Evolutionary conservation across 2,329 filamentous ascomycete species (phyloP).

Genomic region (Diplodia mutila): DNA sequence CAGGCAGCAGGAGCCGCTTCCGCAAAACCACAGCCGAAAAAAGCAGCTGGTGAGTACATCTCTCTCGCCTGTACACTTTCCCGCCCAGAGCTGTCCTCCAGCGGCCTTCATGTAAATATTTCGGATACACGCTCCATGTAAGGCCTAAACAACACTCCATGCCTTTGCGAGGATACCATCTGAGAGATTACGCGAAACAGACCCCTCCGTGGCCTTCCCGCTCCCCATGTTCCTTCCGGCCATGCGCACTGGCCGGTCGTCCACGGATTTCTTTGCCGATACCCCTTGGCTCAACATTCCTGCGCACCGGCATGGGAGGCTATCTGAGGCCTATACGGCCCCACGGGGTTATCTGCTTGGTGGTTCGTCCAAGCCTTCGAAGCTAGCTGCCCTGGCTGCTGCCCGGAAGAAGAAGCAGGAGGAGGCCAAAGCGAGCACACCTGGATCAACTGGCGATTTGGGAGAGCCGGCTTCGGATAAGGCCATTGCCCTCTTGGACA

Average conservation of each 20-base stretch:
- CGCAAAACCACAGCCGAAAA: conserved; percentile 45
- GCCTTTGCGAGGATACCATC: conserved; percentile 3
- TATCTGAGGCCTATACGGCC: conserved; percentile 64
- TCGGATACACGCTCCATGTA: conserved; percentile 17
- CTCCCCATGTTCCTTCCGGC: conserved; percentile 22
- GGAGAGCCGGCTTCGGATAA: conserved; percentile 36
- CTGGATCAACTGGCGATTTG: conserved; percentile 20
- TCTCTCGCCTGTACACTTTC: conserved; percentile 26
- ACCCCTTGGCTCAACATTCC: conserved; percentile 84
- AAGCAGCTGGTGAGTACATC: conserved; percentile 51
- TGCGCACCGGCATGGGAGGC: conserved; percentile 61
- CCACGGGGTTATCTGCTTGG: conserved; percentile 74
- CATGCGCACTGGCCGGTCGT: conserved; percentile 39
- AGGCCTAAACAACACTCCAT: conserved; percentile 10
- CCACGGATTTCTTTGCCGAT: conserved; percentile 73
- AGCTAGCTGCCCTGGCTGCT: conserved; percentile 86
- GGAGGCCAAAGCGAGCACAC: conserved; percentile 53
- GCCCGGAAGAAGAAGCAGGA: conserved; percentile 82
- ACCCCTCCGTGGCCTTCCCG: conserved; percentile 16
- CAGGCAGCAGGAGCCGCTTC: conserved; percentile 46
- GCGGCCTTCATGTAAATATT: conserved; percentile 10
- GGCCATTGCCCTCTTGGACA: conserved; percentile 50
- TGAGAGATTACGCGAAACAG: conserved; percentile 7
- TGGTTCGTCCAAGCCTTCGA: conserved; percentile 79
- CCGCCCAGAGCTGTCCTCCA: conserved; percentile 30